phyloP scores from a whole-genome alignment of 148 eudicot species.

The Dysphania ambrosioides region DNA sequence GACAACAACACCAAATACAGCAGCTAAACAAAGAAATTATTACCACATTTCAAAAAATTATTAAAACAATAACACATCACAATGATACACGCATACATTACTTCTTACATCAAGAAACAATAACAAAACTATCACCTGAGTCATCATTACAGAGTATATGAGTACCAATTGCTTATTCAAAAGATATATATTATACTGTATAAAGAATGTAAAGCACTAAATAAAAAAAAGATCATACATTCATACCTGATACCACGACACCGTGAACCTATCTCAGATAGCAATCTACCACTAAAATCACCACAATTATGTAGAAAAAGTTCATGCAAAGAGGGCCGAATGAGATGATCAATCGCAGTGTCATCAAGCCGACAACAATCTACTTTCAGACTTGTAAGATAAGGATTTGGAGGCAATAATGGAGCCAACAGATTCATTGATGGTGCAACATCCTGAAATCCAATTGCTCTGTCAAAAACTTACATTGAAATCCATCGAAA shows the following conservation, averaged over 20 bases:
- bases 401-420: conserved; percentile 59
- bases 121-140: neutral
- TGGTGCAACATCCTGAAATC: conserved; percentile 60
- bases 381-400: conserved; percentile 58
- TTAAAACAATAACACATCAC: neutral
- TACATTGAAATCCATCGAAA: conserved; percentile 3
- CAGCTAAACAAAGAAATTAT: conserved; percentile 4
- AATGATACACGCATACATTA: neutral
- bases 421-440: conserved; percentile 55
- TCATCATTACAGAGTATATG: neutral
- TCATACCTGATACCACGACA: conserved; percentile 78
- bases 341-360: conserved; percentile 49
- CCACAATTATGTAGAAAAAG: conserved; percentile 69
- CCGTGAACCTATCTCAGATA: conserved; percentile 52
- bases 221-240: neutral
- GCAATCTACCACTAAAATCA: conserved; percentile 72
- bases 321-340: conserved; percentile 63
- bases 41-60: neutral
- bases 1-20: conserved; percentile 24
- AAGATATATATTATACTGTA: conserved; percentile 5
- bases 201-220: neutral
- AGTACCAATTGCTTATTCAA: neutral
- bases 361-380: conserved; percentile 81
- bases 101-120: neutral
- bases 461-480: neutral